These are phyloP conservation scores for Gillenia trifoliata DNA, from an alignment of 306 rosid genomes.

Conservation along the genomic window DNA sequence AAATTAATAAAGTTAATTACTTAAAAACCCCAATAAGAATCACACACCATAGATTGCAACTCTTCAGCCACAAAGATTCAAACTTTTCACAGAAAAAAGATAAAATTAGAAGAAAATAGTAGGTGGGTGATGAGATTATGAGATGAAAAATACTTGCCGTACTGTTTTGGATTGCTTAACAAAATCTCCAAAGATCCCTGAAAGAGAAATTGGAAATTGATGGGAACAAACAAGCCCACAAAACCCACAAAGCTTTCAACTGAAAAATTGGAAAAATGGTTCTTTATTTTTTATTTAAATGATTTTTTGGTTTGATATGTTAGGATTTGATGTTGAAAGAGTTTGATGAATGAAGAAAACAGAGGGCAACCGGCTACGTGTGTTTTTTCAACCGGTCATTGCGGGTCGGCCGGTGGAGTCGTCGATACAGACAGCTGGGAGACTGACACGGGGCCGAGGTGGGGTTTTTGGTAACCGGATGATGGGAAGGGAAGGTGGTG, in stretches of 20 bases:
- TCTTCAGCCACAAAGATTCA: conserved; percentile 5
- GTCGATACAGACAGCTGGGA: not conserved
- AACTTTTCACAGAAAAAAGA: not conserved
- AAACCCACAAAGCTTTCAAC: conserved; percentile 13
- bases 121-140: conserved; percentile 4
- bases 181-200: conserved; percentile 17
- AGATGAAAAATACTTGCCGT: conserved; percentile 27
- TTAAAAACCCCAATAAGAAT: not conserved
- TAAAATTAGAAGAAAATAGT: not conserved
- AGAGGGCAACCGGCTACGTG: conserved; percentile 16
- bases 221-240: conserved; percentile 21
- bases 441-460: not conserved
- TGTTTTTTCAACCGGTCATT: not conserved
- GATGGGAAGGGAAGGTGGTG: not conserved
- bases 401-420: conserved; percentile 7
- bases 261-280: not conserved
- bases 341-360: conserved; percentile 19
- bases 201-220: conserved; percentile 21
- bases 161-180: conserved; percentile 21
- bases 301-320: not conserved
- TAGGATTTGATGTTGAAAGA: not conserved
- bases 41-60: not conserved
- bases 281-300: not conserved
- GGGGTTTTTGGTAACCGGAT: conserved; percentile 9
- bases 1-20: not conserved